Conservation (phyloP, 768 basidiomycete genomes). For the Leccinellum luteum region DNA sequence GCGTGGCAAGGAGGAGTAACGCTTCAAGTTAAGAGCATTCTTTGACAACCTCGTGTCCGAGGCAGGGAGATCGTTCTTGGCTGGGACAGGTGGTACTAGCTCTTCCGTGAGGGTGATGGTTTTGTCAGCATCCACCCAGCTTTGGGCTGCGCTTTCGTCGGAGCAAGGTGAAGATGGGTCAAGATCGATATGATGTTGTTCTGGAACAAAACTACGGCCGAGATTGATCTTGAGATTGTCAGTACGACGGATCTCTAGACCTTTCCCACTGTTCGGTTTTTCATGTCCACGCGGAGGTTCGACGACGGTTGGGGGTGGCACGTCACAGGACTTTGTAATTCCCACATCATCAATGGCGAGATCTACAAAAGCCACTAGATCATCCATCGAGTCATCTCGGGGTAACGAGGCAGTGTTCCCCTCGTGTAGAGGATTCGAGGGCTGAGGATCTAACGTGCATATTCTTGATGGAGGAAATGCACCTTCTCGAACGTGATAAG, state of each 20-base stretch:
- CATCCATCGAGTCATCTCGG: constrained; percentile 35
- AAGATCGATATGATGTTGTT: constrained; percentile 8
- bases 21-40: constrained; percentile 36
- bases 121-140: constrained; percentile 18
- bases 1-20: constrained; percentile 59
- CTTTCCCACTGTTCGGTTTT: constrained; percentile 23
- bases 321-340: constrained; percentile 30
- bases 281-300: constrained; percentile 37
- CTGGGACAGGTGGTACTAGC: constrained; percentile 30
- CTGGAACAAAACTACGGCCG: constrained; percentile 10
- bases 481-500: constrained; percentile 53
- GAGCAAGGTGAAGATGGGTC: constrained; percentile 16
- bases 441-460: constrained; percentile 25
- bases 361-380: constrained; percentile 36
- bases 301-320: constrained; percentile 40
- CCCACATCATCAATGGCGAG: constrained; percentile 40
- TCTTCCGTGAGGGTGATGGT: constrained; percentile 16
- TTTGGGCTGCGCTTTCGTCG: constrained; percentile 18
- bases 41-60: constrained; percentile 25
- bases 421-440: constrained; percentile 12
- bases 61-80: constrained; percentile 22
- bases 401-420: constrained; percentile 20
- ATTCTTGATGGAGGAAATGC: constrained; percentile 55
- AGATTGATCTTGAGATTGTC: constrained; percentile 14
- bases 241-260: constrained; percentile 32